Evolutionary conservation across 2,329 filamentous ascomycete genomes (phyloP).

Genomic region (Colletotrichum somersetense): DNA sequence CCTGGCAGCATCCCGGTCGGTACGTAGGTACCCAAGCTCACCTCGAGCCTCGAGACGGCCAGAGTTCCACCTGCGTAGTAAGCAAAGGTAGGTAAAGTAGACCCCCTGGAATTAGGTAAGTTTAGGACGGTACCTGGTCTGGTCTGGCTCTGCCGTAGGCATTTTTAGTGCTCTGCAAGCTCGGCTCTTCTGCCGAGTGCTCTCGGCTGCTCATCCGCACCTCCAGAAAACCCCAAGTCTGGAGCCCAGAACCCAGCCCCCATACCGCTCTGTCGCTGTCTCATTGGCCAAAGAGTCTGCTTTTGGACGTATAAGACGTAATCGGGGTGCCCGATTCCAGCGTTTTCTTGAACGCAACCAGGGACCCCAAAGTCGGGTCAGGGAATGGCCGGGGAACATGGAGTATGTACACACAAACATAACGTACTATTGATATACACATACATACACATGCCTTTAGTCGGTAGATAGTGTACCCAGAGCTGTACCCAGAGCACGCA

Average conservation of each 20-base stretch:
- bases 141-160: neutral
- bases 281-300: constrained; percentile 19
- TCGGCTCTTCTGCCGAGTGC: constrained; percentile 29
- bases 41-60: neutral
- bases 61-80: neutral
- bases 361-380: constrained; percentile 10
- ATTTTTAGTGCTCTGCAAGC: neutral
- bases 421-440: neutral
- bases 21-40: constrained; percentile 32
- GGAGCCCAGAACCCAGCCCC: constrained; percentile 6
- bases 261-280: neutral
- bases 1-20: constrained; percentile 2
- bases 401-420: neutral
- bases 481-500: no score
- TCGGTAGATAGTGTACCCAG: neutral
- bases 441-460: no score
- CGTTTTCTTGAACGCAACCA: neutral
- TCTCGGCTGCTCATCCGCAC: constrained; percentile 33
- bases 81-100: neutral
- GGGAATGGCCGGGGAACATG: constrained; percentile 30
- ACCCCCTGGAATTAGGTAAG: neutral
- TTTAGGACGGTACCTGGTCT: neutral
- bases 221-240: neutral
- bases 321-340: constrained; percentile 7
- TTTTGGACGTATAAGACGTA: constrained; percentile 18